Evolutionary conservation across 495 filamentous ascomycete species (phyloP).

Genomic region (Parathielavia hyrcaniae): DNA sequence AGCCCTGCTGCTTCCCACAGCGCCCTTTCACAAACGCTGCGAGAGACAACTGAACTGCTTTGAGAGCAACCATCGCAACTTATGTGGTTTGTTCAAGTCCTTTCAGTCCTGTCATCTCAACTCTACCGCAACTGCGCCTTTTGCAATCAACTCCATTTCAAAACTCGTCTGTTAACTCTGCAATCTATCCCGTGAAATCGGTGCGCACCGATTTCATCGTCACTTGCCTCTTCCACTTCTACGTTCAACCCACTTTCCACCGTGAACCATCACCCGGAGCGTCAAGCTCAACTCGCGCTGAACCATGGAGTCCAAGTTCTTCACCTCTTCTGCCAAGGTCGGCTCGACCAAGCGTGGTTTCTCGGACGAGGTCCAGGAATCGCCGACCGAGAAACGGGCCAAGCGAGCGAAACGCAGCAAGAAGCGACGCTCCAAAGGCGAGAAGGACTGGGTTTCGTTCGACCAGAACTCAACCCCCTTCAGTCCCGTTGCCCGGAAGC

Average conservation of each 20-base stretch:
- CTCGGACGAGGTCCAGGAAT: constrained; percentile 6
- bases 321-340: background rate
- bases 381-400: constrained; percentile 13
- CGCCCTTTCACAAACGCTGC: too few species aligned
- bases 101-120: too few species aligned
- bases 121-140: too few species aligned
- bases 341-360: constrained; percentile 5
- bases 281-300: background rate
- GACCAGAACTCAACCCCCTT: background rate
- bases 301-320: constrained; percentile 3
- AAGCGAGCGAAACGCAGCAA: constrained; percentile 6
- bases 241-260: background rate
- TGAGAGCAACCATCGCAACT: too few species aligned
- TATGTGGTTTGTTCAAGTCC: too few species aligned
- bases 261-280: background rate
- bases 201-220: too few species aligned
- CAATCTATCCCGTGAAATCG: too few species aligned
- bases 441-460: background rate
- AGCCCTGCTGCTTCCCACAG: too few species aligned
- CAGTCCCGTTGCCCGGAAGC: background rate
- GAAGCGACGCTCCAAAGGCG: background rate
- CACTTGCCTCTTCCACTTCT: background rate
- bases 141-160: too few species aligned
- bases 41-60: too few species aligned
- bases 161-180: too few species aligned